A percentile compares a stretch with the other conserved stretches of the same genome.
phyloP scores from a whole-genome alignment of 441 rosid genomes.

The Mallotus japonicus region DNA sequence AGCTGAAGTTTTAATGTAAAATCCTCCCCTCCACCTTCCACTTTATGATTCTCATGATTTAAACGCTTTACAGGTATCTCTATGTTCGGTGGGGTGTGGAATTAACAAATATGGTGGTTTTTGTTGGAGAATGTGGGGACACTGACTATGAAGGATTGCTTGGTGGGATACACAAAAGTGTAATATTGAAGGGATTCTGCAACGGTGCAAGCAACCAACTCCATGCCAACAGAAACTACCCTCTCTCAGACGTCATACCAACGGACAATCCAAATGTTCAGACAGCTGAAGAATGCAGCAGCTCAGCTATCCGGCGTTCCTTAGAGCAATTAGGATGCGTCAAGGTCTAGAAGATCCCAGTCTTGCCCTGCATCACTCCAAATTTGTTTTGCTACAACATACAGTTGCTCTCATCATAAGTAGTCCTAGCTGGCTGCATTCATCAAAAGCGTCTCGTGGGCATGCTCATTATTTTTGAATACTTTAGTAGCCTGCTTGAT shows the following conservation, averaged over 20 bases:
- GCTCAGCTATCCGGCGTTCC: conserved; percentile 47
- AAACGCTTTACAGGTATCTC: conserved; percentile 54
- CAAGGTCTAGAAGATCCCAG: conserved; percentile 34
- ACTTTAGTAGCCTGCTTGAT: neutral
- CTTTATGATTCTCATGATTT: neutral
- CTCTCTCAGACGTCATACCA: conserved; percentile 81
- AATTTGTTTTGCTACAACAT: neutral
- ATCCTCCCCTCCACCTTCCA: neutral
- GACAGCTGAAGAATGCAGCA: conserved; percentile 40
- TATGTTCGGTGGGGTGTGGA: conserved; percentile 87
- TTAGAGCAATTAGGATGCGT: conserved; percentile 59
- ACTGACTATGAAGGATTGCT: conserved; percentile 90
- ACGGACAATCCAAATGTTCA: conserved; percentile 61
- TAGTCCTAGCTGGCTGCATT: conserved; percentile 3
- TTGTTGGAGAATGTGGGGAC: conserved; percentile 86
- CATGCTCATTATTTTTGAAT: neutral
- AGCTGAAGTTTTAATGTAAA: neutral
- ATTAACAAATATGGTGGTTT: conserved; percentile 73
- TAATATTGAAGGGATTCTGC: conserved; percentile 66
- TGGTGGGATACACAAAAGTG: conserved; percentile 76
- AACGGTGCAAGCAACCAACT: conserved; percentile 48
- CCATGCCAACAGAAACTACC: conserved; percentile 68
- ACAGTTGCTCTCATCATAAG: neutral
- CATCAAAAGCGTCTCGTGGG: neutral
- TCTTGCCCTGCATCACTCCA: neutral